Evolutionary conservation across 345 rosid species (phyloP).

Genomic region (Dipteronia dyeriana): DNA sequence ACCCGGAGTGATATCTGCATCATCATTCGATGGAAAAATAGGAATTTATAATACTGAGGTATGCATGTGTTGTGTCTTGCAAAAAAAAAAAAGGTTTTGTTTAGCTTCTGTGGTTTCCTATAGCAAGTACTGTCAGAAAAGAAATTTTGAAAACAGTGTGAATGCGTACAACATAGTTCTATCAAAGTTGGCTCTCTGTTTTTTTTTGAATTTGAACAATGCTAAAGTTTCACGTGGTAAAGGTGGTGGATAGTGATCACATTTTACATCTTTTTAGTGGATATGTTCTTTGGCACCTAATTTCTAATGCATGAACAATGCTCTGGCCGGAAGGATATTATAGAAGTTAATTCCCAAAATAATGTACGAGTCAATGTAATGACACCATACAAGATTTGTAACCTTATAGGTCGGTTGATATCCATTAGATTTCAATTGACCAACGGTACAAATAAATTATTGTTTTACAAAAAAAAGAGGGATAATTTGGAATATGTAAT

Average conservation of each 20-base stretch:
- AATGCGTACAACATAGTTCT: not conserved
- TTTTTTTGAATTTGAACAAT: not conserved
- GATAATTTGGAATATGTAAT: not conserved
- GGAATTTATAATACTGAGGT: slow-evolving; percentile 98
- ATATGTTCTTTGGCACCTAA: not conserved
- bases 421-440: no score
- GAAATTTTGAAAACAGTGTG: not conserved
- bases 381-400: no score
- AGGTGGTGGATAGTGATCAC: not conserved
- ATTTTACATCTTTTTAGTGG: not conserved
- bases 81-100: slow-evolving; percentile 5
- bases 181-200: not conserved
- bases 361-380: no score
- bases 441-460: no score
- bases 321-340: not conserved
- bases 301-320: not conserved
- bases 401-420: no score
- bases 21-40: slow-evolving; percentile 96
- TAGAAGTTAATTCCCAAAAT: not conserved
- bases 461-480: not conserved
- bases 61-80: slow-evolving; percentile 13
- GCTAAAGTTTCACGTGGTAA: not conserved
- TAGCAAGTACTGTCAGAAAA: slow-evolving; percentile 4
- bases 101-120: not conserved
- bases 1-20: slow-evolving; percentile 95